Base-by-base conservation (phyloP, 441 rosid species). In the Rhodomyrtus psidioides region DNA sequence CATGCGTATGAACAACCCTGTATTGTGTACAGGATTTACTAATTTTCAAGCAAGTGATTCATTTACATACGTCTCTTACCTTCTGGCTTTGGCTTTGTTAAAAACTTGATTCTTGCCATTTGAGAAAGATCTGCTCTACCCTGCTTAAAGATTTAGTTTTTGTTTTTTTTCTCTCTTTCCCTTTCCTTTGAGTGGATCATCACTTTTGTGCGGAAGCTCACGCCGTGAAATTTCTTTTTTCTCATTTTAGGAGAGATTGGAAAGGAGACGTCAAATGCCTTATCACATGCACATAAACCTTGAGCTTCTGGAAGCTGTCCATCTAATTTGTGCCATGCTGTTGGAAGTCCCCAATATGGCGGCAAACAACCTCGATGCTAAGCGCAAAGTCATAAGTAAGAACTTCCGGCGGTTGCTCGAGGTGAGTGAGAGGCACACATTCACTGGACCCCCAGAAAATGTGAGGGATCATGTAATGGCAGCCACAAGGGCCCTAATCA, bases 281-380 rank as follows among this genome's bases (percentile, higher is more conserved):
- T 94, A 94, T 84, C 98, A 94, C 88, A 93, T 95, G 98, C 97
- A 95, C 93, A 94, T 95, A 81, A 95, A 94, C 89, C 96, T 95
- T n/a, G 98, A 95, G 91, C 94, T 94, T 75, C 92, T 95, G 14
- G 97, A 95, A 86, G 93, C 97, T 65, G 95, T 93, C 51, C 97
- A 95, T 85, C 94, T 95, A 60, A 91, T 91, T 15, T 93, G 95
- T 84, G 96, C 98, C 54, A 95, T 95, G 98, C 93, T 94, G 24
- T 93, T 95, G 27, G 96, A 95, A 90, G 97, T 95, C 65, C 95
- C 97, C 19, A 92, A 91, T 93, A 94, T 95, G 95, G 95, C 97
- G 81, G 96, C 95, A 83, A 94, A 90, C 86, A 87, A 89, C 54
- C 92, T 92, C 55, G 94, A 92, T 81, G 91, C 87, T 51, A 93